Conservation (phyloP, 768 basidiomycete genomes). For the Hypsizygus marmoreus region DNA sequence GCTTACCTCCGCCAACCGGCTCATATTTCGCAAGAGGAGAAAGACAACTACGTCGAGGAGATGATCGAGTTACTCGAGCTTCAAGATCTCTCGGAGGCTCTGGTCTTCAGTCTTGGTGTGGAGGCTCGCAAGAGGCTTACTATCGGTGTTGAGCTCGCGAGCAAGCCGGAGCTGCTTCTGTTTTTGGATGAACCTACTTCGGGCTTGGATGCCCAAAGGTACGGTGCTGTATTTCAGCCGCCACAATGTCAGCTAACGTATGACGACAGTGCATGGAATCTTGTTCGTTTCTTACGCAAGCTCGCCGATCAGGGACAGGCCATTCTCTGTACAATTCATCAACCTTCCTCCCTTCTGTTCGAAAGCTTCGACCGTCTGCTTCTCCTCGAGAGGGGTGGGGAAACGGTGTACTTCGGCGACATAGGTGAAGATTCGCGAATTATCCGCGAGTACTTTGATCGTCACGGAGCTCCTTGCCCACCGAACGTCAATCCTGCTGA, state of each 20-base stretch:
- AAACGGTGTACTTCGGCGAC: slow-evolving; percentile 93
- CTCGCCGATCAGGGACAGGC: slow-evolving; percentile 86
- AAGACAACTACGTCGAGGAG: slow-evolving; percentile 79
- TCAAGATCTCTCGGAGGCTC: slow-evolving; percentile 80
- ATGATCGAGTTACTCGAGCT: slow-evolving; percentile 84
- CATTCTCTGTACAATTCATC: slow-evolving; percentile 89
- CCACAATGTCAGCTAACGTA: slow-evolving; percentile 55
- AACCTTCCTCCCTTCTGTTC: slow-evolving; percentile 84
- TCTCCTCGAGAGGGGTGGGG: slow-evolving; percentile 74
- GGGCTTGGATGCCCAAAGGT: slow-evolving; percentile 47
- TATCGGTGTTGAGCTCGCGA: slow-evolving; percentile 89
- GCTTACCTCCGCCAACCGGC: slow-evolving; percentile 82
- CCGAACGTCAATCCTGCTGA: slow-evolving; percentile 77
- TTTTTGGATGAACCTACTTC: slow-evolving; percentile 61
- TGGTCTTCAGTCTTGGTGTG: slow-evolving; percentile 68
- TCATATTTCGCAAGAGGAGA: slow-evolving; percentile 66
- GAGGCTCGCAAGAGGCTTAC: slow-evolving; percentile 85
- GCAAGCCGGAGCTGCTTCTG: slow-evolving; percentile 78
- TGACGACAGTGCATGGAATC: slow-evolving; percentile 72
- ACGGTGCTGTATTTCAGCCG: slow-evolving; percentile 1
- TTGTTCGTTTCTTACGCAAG: slow-evolving; percentile 80
- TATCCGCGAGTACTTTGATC: slow-evolving; percentile 75
- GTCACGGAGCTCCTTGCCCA: slow-evolving; percentile 74
- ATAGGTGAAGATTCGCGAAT: slow-evolving; percentile 74
- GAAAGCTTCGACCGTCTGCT: slow-evolving; percentile 80